Base-by-base conservation (phyloP, 495 filamentous ascomycete genomes). In the Daldinia loculata region DNA sequence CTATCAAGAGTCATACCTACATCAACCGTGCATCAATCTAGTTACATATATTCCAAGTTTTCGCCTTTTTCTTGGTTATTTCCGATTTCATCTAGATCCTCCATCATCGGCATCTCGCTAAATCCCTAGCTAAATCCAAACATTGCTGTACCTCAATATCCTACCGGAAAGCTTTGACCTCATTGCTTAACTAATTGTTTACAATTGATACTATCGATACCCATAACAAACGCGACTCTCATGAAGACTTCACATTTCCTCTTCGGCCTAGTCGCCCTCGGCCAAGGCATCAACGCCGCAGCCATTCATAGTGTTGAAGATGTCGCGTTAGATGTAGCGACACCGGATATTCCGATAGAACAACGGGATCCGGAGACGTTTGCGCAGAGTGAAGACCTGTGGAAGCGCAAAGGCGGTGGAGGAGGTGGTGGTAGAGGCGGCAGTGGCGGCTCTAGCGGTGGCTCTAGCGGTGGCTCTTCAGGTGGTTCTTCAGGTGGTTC, bases 381-480 rank as follows among this genome's bases (percentile, higher is more conserved):
- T 24, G 22, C 72, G 30, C 61, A 66, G 0, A 67, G 65, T 62
- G 71, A 80, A 38, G 81, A 86, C 1, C 74, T 88, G 68, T 85
- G 82, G 81, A 89, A 88, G 80, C 81, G 87, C 36, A 84, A 85
- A 67, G 87, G 85, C 36, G 85, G 85, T 51, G 85, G 85, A 12
- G 83, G 85, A 24, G 77, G 82, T 22, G 83, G 84, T 24, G 83
- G 85, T 63, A 79, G 84, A 66, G 84, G 85, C 9, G 81, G 82
- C 15, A 63, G 77, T 56, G 56, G 76, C 7, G 65, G 79, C 12
- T 73, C 75, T 30, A 60, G 77, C n/a, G 67, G 75, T 6, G 61
- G 74, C 12, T 36, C 34, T 14, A 17, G 41, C 17, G 41, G 41
- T 45, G 39, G 39, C 43, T 78, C 77, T n/a, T 75, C 69, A 27